These are phyloP conservation scores for Beauveria bassiana DNA, from an alignment of 2,329 filamentous ascomycete species.

Conservation along the genomic window DNA sequence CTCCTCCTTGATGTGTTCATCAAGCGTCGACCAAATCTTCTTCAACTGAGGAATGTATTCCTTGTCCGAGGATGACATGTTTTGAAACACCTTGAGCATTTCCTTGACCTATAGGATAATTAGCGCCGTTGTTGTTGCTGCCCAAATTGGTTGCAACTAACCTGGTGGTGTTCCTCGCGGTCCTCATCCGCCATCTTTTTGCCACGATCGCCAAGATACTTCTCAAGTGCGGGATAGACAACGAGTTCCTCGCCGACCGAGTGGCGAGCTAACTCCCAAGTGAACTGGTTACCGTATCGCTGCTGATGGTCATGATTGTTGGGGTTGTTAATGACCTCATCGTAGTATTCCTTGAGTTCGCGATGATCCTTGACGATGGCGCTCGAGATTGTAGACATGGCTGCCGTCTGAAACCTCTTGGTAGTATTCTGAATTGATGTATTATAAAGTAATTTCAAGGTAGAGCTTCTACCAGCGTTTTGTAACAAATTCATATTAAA, in stretches of 20 bases:
- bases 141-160: constrained; percentile 16
- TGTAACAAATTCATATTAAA: no score
- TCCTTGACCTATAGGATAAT: constrained; percentile 38
- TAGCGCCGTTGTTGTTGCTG: background rate
- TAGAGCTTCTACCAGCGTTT: background rate
- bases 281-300: constrained; percentile 38
- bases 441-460: background rate
- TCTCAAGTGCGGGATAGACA: constrained; percentile 47
- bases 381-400: constrained; percentile 16
- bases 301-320: constrained; percentile 28
- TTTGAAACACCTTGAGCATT: constrained; percentile 41
- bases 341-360: constrained; percentile 29
- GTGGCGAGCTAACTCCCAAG: constrained; percentile 41
- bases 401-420: background rate
- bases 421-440: background rate
- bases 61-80: constrained; percentile 29
- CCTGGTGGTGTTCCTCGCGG: constrained; percentile 37
- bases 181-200: constrained; percentile 38
- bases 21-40: constrained; percentile 34
- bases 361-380: constrained; percentile 23
- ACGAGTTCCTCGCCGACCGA: constrained; percentile 42
- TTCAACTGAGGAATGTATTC: constrained; percentile 37
- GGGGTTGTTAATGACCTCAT: constrained; percentile 29
- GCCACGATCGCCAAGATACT: constrained; percentile 35
- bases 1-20: constrained; percentile 41